Base-by-base conservation (phyloP, 108 stramenopile genomes). In the Parietichytrium sp. region DNA sequence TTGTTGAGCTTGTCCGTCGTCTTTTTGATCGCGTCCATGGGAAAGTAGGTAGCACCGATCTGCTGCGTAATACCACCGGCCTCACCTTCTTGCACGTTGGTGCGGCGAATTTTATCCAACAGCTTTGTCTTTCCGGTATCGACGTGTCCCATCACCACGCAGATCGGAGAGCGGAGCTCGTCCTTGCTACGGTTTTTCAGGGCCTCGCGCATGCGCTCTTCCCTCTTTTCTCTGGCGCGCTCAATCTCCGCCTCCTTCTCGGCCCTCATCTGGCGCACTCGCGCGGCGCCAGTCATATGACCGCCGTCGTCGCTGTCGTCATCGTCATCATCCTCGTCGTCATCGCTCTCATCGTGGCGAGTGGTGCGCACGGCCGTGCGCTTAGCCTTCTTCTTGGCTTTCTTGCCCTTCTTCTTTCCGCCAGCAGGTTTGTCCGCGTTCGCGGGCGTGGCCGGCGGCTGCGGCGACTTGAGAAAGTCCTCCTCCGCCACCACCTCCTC, bases 21-120 rank as follows among this genome's bases (percentile, higher is more conserved):
- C n/a, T 89, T 72, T 52, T 90, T 79, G 47, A 96, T 86, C 48
- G 93, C 95, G 84, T 92, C 93, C 81, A 95, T 94, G 81, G 97
- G 94, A 79, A 99, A 99, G 90, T 93, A 98, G 10, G 98, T 99
- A 23, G 98, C 97, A 55, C 98, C 98, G 89, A 99, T 99, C 88
- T 97, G 96, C 87, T 99, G 98, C 15, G 98, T 99, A 83, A 99
- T 99, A 52, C 98, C 98, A 29, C 98, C 98, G 16, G 98, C 98
- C 88, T 99, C 98, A 36, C 97, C 97, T 79, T 96, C 98, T 88
- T 98, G 97, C 18, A 99, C 98, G 84, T 98, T 98, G 18, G 98
- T 99, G 83, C 94, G 96, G 30, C 98, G 91, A 79, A 99, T 99
- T 86, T 98, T 97, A 83, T 99, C 98, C 54, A 99, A 83, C 38